These are phyloP conservation scores for Erodium chrysanthum DNA, from an alignment of 441 rosid genomes.

Conservation along the genomic window DNA sequence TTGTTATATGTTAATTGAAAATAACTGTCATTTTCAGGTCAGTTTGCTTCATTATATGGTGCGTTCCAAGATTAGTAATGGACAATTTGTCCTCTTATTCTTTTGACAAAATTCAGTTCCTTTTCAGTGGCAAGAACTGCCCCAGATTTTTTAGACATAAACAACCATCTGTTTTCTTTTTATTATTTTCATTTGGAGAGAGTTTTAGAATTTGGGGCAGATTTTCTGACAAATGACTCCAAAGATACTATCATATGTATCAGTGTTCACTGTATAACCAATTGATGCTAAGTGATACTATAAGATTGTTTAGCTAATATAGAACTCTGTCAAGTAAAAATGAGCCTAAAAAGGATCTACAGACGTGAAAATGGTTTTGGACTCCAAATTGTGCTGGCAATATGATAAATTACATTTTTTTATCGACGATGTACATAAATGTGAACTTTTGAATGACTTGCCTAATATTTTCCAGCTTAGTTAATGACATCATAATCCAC, in stretches of 20 bases:
- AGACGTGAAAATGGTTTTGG: background rate
- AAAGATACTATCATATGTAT: background rate
- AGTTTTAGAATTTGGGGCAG: no score
- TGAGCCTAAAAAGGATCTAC: background rate
- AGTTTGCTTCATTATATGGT: background rate
- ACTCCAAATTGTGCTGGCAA: background rate
- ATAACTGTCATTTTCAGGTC: background rate
- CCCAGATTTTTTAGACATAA: no score
- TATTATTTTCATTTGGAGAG: no score
- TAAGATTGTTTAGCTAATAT: background rate
- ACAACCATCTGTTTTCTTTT: no score
- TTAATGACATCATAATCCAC: background rate
- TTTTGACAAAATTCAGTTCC: no score
- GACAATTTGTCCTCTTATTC: no score
- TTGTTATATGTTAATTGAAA: slow-evolving; percentile 15
- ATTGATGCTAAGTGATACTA: background rate
- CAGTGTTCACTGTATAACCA: background rate
- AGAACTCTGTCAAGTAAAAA: background rate
- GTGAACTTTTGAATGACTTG: background rate
- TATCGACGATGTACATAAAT: background rate
- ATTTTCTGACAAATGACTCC: no score
- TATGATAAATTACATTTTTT: background rate
- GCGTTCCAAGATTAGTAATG: no score
- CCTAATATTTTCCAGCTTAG: no score
- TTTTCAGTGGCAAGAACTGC: no score